Evolutionary conservation across 768 basidiomycete species (phyloP), one percentile per base, ranked within the genome.

Genomic region (Xerocomellus dryophilus): DNA sequence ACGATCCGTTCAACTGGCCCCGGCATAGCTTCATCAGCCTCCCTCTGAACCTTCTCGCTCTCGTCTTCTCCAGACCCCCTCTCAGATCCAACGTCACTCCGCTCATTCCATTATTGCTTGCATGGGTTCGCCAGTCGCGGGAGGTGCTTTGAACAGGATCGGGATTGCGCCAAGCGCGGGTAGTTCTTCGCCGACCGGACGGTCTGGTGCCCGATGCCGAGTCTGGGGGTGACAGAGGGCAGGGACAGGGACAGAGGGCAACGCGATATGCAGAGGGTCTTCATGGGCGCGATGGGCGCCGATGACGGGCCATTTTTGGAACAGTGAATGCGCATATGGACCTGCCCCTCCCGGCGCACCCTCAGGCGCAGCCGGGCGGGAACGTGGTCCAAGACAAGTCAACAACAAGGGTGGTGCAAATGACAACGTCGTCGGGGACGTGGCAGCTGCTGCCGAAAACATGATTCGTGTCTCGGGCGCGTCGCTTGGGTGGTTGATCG

Each of bases 371-470:
- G n/a, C n/a, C n/a, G n/a, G n/a, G 46, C 53, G 3, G 50, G n/a
- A n/a, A n/a, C n/a, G n/a, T n/a, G n/a, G n/a, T n/a, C n/a, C n/a
- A 57, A 35, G 57, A 21, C 62, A 52, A 12, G 61, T 53, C 40
- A 59, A 64, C 54, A 31, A 57, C 32, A 47, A 7, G 41, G 38
- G 41, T 14, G 54, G 7, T 8, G 43, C 23, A 40, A 54, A 59
- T 8, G 56, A 48, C 20, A 53, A 57, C 7, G 59, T 27, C 0
- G 43, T 42, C 7, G 70, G 46, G 29, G 70, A 76, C 29, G 75
- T 61, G 15, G 82, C 73, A 11, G 79, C 71, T 1, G 84, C 77
- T 3, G 83, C 84, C 1, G 80, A 83, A 59, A 78, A 81, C 56
- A 78, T 81, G 39, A 78, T 87, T 51, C 76, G 31, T n/a, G n/a